A percentile compares a stretch with the other conserved stretches of the same genome.
phyloP scores from a whole-genome alignment of 2,329 filamentous ascomycete species.

The Pseudonectria foliicola region DNA sequence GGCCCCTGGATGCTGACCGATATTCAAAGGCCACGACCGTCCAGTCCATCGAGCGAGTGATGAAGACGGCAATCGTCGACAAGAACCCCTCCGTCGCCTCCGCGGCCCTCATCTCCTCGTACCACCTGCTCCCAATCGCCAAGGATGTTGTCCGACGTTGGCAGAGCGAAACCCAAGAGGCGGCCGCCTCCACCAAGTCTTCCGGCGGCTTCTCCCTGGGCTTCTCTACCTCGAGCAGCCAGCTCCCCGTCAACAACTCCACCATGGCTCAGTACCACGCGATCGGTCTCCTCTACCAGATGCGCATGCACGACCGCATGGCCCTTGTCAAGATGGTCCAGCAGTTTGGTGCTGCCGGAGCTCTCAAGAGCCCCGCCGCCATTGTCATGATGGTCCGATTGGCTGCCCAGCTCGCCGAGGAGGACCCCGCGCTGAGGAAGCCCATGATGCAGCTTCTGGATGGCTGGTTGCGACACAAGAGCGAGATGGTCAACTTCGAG shows the following conservation, averaged over 20 bases:
- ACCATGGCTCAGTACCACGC: constrained; percentile 99
- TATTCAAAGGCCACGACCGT: constrained; percentile 72
- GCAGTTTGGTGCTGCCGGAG: constrained; percentile 86
- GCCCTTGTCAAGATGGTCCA: constrained; percentile 99
- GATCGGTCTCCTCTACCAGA: constrained; percentile 94
- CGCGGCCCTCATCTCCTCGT: constrained; percentile 90
- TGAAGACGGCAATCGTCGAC: constrained; percentile 99
- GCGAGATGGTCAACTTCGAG: constrained; percentile 99
- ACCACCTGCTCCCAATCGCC: constrained; percentile 93
- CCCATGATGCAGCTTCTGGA: constrained; percentile 97
- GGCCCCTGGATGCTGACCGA: constrained; percentile 21
- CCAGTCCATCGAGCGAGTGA: constrained; percentile 93
- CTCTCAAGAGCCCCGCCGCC: constrained; percentile 90
- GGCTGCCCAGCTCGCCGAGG: constrained; percentile 88
- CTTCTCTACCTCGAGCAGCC: constrained; percentile 72
- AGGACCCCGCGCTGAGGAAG: constrained; percentile 80
- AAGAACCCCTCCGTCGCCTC: constrained; percentile 97
- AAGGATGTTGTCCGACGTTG: constrained; percentile 92
- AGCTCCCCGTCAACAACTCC: constrained; percentile 79
- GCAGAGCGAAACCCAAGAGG: constrained; percentile 98
- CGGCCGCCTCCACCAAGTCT: constrained; percentile 82
- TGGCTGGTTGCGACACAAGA: constrained; percentile 96
- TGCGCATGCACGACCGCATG: constrained; percentile 97
- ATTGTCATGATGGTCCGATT: constrained; percentile 87
- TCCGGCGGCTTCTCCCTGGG: constrained; percentile 85